Conservation (phyloP, 2,329 filamentous ascomycete genomes). For the Exophiala spinifera region DNA sequence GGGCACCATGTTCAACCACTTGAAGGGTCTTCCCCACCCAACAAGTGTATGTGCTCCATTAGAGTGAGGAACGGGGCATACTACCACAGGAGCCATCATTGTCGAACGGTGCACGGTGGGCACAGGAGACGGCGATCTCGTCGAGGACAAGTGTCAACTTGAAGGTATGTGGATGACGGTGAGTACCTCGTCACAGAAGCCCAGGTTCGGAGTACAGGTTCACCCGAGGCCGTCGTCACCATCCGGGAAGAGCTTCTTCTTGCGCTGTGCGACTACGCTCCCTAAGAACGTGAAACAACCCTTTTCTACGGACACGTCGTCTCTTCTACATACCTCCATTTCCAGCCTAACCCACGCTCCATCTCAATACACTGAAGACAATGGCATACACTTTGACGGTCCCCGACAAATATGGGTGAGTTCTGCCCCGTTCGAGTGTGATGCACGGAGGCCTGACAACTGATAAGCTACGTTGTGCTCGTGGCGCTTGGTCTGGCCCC, state of each 20-base stretch:
- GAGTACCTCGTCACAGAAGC: background rate
- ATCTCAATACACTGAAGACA: background rate
- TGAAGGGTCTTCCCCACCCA: no score
- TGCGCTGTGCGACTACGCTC: no score
- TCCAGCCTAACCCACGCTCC: background rate
- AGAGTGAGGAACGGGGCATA: no score
- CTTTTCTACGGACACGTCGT: no score
- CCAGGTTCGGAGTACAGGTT: background rate
- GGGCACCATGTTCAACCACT: no score
- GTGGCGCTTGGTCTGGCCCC: conserved; percentile 54
- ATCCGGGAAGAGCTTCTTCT: background rate
- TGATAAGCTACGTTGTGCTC: conserved; percentile 51
- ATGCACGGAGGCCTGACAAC: background rate
- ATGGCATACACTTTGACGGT: conserved; percentile 23
- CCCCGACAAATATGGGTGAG: conserved; percentile 27
- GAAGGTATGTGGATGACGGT: no score
- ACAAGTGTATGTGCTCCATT: no score
- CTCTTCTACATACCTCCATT: background rate
- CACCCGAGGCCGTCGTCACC: background rate
- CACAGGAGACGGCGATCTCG: no score
- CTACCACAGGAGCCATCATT: no score
- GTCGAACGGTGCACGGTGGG: no score
- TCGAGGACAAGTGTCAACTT: no score
- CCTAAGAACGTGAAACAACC: no score
- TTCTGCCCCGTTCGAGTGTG: background rate